Percentiles rank a stretch among this genome's conserved stretches.
Evolutionary conservation across 371 early-diverging fungal species (phyloP).

Genomic region (Coemansia sp.): DNA sequence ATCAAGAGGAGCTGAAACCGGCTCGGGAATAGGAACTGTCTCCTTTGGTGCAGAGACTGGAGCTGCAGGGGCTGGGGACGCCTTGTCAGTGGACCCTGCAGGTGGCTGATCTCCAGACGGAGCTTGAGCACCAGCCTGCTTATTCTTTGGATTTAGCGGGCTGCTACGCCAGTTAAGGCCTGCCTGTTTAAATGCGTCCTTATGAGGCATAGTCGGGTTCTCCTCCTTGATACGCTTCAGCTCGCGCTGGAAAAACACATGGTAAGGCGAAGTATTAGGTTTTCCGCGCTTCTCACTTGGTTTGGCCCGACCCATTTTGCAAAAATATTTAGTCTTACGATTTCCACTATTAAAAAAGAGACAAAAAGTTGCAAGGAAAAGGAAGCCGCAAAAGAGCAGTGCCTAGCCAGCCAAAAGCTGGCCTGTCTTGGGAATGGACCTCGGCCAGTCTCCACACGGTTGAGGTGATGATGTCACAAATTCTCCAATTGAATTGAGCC

Average conservation of each 20-base stretch:
- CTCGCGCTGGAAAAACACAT: constrained; percentile 52
- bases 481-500: neutral
- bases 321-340: neutral
- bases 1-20: neutral
- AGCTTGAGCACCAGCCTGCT: constrained; percentile 6
- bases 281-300: constrained; percentile 32
- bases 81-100: constrained; percentile 6
- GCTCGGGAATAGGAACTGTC: neutral
- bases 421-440: neutral
- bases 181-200: constrained; percentile 57
- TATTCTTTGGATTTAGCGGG: constrained; percentile 38
- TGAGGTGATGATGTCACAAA: constrained; percentile 1
- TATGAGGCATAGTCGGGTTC: constrained; percentile 55
- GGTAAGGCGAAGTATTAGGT: constrained; percentile 32
- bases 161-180: constrained; percentile 48
- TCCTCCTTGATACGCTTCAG: constrained; percentile 55
- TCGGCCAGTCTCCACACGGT: neutral
- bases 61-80: constrained; percentile 10
- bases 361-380: neutral
- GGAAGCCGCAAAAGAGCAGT: neutral
- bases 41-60: neutral
- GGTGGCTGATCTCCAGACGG: constrained; percentile 1
- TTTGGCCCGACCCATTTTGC: constrained; percentile 29
- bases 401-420: neutral
- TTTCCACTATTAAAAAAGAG: neutral